These are phyloP conservation scores for Abelmoschus esculentus DNA, from an alignment of 345 rosid genomes.

Conservation along the genomic window DNA sequence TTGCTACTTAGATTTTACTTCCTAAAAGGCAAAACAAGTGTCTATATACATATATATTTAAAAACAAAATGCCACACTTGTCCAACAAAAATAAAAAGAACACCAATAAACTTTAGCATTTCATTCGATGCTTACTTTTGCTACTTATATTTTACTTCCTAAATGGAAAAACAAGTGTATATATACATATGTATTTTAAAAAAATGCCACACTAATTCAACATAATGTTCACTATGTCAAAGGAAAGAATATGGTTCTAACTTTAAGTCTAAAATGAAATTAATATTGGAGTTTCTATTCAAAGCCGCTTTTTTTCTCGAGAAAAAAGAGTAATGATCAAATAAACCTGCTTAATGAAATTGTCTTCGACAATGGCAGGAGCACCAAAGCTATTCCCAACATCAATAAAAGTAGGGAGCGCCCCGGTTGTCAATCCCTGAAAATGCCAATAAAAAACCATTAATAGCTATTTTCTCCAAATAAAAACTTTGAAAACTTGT, in stretches of 20 bases:
- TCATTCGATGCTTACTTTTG: too few relatives aligned
- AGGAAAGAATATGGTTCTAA: neutral
- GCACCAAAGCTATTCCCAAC: slow-evolving; percentile 94
- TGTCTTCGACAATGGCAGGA: slow-evolving; percentile 88
- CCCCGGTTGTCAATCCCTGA: slow-evolving; percentile 92
- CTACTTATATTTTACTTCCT: too few relatives aligned
- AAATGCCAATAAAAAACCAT: neutral
- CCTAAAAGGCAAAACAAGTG: neutral
- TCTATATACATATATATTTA: neutral
- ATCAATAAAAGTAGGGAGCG: slow-evolving; percentile 87
- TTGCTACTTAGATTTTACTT: neutral
- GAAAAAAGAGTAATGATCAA: neutral
- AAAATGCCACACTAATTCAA: neutral
- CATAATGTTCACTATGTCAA: neutral
- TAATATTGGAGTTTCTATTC: neutral
- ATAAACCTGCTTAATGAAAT: slow-evolving; percentile 64
- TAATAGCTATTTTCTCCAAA: neutral
- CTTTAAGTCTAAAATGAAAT: neutral
- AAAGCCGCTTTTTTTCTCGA: neutral
- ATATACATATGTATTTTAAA: too few relatives aligned
- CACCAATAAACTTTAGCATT: too few relatives aligned
- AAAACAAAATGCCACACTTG: neutral
- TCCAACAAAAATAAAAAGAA: neutral
- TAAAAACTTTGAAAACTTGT: neutral
- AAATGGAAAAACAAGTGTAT: too few relatives aligned